Percentiles rank a stretch among this genome's conserved stretches.
Conservation (phyloP, 225 moss, liverwort and hornwort species). For the Physcomitrellopsis africana region DNA sequence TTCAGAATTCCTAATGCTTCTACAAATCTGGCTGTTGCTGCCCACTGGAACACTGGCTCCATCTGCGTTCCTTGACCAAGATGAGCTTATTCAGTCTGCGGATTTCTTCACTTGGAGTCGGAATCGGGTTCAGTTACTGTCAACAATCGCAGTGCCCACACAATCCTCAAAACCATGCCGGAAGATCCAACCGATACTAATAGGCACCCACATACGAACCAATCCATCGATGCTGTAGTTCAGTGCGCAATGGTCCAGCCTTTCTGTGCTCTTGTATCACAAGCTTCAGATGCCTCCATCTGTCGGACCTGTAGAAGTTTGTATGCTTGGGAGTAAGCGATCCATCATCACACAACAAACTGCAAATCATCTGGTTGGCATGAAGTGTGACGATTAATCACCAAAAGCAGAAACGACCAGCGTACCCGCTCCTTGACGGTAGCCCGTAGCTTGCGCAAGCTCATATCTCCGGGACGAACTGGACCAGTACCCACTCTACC, state of each 20-base stretch:
- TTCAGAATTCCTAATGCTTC: conserved; percentile 4
- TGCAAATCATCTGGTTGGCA: background rate
- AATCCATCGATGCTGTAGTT: background rate
- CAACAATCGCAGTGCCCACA: background rate
- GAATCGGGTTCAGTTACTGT: background rate
- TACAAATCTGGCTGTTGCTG: conserved; percentile 12
- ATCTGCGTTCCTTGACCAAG: background rate
- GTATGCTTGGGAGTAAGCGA: background rate
- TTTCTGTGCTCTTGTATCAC: conserved; percentile 5
- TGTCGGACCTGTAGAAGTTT: background rate
- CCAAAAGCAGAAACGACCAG: background rate
- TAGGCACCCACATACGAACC: background rate
- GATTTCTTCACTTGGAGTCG: background rate
- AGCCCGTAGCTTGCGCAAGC: conserved; percentile 22
- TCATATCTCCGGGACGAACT: background rate
- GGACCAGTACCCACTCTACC: conserved; percentile 9
- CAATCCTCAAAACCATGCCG: too few relatives aligned
- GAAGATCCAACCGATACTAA: too few relatives aligned
- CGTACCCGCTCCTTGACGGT: conserved; percentile 23
- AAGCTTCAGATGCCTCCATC: background rate
- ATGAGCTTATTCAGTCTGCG: background rate
- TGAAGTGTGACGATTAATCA: background rate
- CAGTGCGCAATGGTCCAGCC: conserved; percentile 20
- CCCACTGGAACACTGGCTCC: background rate
- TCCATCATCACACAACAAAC: background rate